Evolutionary conservation across 2,329 filamentous ascomycete genomes (phyloP), one percentile per base, ranked within the genome.

Genomic region (Colletotrichum sp.): DNA sequence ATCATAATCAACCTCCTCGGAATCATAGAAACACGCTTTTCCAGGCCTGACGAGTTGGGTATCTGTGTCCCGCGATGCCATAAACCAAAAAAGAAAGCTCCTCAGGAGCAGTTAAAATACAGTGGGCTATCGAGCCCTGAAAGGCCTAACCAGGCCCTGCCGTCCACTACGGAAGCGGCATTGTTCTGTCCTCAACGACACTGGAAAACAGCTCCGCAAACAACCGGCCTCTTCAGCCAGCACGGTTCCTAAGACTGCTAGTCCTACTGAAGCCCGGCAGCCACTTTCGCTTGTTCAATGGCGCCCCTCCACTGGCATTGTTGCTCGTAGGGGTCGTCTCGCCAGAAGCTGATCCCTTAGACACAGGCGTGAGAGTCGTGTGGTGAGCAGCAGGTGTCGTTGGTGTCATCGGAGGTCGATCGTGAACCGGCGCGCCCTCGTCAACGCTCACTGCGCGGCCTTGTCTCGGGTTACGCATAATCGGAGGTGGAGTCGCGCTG

Each of bases 401-500:
- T 2, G 70, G 76, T 10, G 55, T 55, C 2, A 52, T 52, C 6
- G 65, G 69, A 13, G 32, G 24, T 8, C 44, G 32, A 7, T 75
- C 75, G 18, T 63, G 8, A 8, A 78, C 26, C 8, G 77, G 67
- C 16, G 62, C 71, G 15, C 73, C 73, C 44, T 76, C 71, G 26
- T 76, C 72, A 3, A 78, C 77, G 69, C 66, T 81, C 30, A 77
- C 74, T 6, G 68, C 74, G 62, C 71, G 62, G 21, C 34, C 63
- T 15, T 55, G 39, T 75, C 80, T 71, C 2, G 79, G 83, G 67
- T 87, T 89, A 18, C 90, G 85, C 84, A 88, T 82, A 67, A 92
- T 92, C 3, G 90, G 90, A 6, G 90, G 90, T 5, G 90, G 90
- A 9, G 90, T 92, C 1, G 89, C 88, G 34, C 90, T 87, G 2